Evolutionary conservation across 768 basidiomycete genomes (phyloP).

Genomic region (Kwoniella heveanensis): DNA sequence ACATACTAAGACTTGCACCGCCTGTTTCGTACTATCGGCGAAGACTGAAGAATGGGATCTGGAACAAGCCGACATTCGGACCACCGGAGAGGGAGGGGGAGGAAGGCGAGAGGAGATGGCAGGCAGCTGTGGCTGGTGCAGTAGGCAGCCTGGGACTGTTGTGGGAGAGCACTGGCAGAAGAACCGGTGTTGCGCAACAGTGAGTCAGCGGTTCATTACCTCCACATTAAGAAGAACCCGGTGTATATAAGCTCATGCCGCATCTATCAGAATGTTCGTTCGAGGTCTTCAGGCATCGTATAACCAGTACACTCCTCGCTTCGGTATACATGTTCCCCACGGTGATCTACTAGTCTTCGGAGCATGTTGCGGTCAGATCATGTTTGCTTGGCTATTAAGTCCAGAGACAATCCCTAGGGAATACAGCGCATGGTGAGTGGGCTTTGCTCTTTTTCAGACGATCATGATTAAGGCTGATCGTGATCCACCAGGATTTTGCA

Average conservation of each 20-base stretch:
- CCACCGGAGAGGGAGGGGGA: conserved; percentile 49
- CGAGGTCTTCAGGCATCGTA: conserved; percentile 86
- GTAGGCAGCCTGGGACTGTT: conserved; percentile 52
- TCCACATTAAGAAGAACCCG: neutral
- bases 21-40: conserved; percentile 47
- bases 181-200: conserved; percentile 54
- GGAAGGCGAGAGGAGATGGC: conserved; percentile 53
- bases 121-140: conserved; percentile 55
- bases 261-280: conserved; percentile 49
- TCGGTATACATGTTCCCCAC: conserved; percentile 72
- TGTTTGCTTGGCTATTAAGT: conserved; percentile 73
- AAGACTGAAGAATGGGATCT: conserved; percentile 35
- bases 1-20: conserved; percentile 52
- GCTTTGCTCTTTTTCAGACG: neutral
- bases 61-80: conserved; percentile 46
- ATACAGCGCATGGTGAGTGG: conserved; percentile 70
- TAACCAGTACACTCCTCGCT: conserved; percentile 71
- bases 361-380: conserved; percentile 80
- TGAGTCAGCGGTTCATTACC: conserved; percentile 20
- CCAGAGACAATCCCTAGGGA: conserved; percentile 82
- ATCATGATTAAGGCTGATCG: neutral
- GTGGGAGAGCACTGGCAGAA: conserved; percentile 45
- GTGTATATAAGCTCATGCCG: neutral
- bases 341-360: conserved; percentile 82
- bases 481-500: conserved; percentile 65